phyloP scores from a whole-genome alignment of 1,284 basidiomycete species.

The Limonomyces culmigenus region DNA sequence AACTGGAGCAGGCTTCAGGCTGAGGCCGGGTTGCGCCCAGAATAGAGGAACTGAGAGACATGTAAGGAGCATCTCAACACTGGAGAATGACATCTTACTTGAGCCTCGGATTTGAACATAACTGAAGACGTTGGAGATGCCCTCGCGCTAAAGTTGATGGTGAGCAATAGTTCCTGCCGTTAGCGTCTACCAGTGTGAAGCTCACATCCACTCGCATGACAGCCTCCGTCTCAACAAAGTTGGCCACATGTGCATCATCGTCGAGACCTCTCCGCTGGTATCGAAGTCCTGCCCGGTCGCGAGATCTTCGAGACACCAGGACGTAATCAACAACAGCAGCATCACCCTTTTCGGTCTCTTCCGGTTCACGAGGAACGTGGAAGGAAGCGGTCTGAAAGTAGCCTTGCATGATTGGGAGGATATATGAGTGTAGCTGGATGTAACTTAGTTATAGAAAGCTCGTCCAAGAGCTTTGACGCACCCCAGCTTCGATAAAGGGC shows the following conservation, averaged over 20 bases:
- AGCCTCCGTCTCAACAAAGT: slow-evolving; percentile 90
- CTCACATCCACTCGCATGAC: slow-evolving; percentile 64
- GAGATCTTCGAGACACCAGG: slow-evolving; percentile 74
- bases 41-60: slow-evolving; percentile 62
- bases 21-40: slow-evolving; percentile 76
- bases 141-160: slow-evolving; percentile 37
- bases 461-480: slow-evolving; percentile 15
- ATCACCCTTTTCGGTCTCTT: slow-evolving; percentile 25
- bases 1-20: slow-evolving; percentile 77
- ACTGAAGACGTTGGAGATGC: slow-evolving; percentile 61
- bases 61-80: slow-evolving; percentile 1
- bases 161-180: slow-evolving; percentile 7
- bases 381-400: slow-evolving; percentile 64
- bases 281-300: slow-evolving; percentile 83
- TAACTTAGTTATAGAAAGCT: background rate
- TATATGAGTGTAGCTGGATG: slow-evolving; percentile 55
- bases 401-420: slow-evolving; percentile 82
- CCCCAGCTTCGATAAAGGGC: slow-evolving; percentile 60
- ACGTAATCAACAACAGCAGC: slow-evolving; percentile 40
- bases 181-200: background rate
- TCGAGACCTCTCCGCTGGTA: slow-evolving; percentile 95
- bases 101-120: slow-evolving; percentile 85
- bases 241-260: slow-evolving; percentile 68
- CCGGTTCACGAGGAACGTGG: slow-evolving; percentile 37
- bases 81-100: slow-evolving; percentile 27